These are phyloP conservation scores for Priceomyces medius DNA, from an alignment of 805 yeast genomes.

Conservation along the genomic window DNA sequence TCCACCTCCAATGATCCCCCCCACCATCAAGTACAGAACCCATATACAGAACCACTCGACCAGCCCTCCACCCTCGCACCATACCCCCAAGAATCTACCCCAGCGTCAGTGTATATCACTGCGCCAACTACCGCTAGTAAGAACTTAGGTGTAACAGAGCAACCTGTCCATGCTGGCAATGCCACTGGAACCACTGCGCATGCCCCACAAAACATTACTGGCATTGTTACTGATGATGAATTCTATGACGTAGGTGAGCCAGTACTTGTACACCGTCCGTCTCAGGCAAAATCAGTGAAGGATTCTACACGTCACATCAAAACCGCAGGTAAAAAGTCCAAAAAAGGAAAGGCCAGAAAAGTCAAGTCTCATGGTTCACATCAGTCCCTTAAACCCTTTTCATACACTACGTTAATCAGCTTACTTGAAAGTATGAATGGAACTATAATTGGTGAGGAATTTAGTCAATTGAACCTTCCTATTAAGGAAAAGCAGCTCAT, in stretches of 20 bases:
- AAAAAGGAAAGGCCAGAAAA: slow-evolving; percentile 8
- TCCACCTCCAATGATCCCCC: too few species aligned
- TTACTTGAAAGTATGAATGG: slow-evolving; percentile 59
- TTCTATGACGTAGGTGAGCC: slow-evolving; percentile 41
- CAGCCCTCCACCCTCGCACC: too few species aligned
- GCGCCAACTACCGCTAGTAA: background rate
- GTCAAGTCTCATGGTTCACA: slow-evolving; percentile 4
- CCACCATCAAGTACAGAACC: too few species aligned
- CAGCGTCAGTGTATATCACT: background rate
- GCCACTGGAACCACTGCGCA: too few species aligned
- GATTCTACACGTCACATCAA: slow-evolving; percentile 25
- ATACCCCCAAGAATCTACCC: too few species aligned
- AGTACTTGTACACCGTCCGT: slow-evolving; percentile 28
- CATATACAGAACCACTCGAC: too few species aligned
- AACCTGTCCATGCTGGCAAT: too few species aligned
- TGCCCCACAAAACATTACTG: background rate
- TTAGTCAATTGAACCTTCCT: slow-evolving; percentile 70
- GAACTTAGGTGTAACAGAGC: background rate
- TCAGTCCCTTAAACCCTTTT: slow-evolving; percentile 33
- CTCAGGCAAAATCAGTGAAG: slow-evolving; percentile 34
- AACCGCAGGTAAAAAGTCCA: slow-evolving; percentile 17
- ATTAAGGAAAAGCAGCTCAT: slow-evolving; percentile 72
- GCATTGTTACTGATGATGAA: slow-evolving; percentile 20
- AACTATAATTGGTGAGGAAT: slow-evolving; percentile 65
- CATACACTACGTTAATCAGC: slow-evolving; percentile 47